phyloP scores from a whole-genome alignment of 164 flowering plant genomes.

The Vitis rupestris region DNA sequence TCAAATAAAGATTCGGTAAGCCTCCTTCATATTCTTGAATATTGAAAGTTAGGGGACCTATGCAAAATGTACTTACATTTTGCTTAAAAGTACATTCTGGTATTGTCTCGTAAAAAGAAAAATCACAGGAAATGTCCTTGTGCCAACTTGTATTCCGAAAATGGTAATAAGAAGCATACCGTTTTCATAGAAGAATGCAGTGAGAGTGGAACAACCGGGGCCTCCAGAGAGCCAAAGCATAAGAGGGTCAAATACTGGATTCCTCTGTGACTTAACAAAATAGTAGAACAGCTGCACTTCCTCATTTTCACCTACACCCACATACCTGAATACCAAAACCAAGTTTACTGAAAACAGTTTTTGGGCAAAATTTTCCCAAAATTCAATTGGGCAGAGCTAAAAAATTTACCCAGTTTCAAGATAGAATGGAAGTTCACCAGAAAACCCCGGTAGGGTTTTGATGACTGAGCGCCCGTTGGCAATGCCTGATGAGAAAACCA shows the following conservation, averaged over 20 bases:
- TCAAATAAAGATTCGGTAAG: no score
- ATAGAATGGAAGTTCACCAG: slow-evolving; percentile 2
- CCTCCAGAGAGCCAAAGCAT: slow-evolving; percentile 15
- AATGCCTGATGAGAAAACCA: background rate
- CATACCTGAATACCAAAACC: background rate
- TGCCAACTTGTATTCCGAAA: no score
- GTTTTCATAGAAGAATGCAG: no score
- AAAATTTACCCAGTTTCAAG: slow-evolving; percentile 6
- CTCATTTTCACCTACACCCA: slow-evolving; percentile 12
- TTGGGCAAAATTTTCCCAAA: background rate
- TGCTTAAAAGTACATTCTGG: no score
- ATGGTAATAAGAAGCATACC: no score
- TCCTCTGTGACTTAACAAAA: slow-evolving; percentile 6
- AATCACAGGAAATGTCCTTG: no score
- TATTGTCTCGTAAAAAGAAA: no score
- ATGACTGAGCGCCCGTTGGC: background rate
- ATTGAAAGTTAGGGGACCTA: no score
- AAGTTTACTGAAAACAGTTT: background rate
- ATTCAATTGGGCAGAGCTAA: background rate
- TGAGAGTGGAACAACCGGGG: slow-evolving; percentile 9
- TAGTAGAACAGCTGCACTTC: slow-evolving; percentile 15
- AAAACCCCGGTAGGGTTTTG: background rate
- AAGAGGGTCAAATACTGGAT: slow-evolving; percentile 2
- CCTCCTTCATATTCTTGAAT: no score
- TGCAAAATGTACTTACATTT: no score